Base-by-base conservation (phyloP, 2,329 filamentous ascomycete species). In the Parastagonospora nodorum region DNA sequence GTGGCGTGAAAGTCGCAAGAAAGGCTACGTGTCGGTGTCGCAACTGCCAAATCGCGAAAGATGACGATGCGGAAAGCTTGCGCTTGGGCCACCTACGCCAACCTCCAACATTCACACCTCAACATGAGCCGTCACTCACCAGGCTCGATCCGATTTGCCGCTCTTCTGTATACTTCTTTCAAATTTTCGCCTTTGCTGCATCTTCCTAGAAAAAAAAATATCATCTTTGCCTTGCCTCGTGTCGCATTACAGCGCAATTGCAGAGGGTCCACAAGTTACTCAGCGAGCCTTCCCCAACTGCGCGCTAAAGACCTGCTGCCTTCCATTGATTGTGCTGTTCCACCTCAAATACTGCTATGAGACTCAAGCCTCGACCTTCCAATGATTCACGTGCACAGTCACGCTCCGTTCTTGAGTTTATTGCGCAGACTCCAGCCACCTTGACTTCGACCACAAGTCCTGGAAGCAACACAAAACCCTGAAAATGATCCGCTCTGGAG, bases 11-110 rank as follows among this genome's bases (percentile, higher is more conserved):
- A 42, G 43, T 42, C 36, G 42, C 12, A 41, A 48, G 53, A 53
- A 53, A 68, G 66, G 68, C 63, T 62, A 67, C 66, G 67, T 71
- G 68, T 69, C 58, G 64, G 40, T 39, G 58, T 51, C 27, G 44
- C 51, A 55, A 47, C 40, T 56, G 52, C 47, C 45, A 54, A 38
- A 48, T 48, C 27, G 52, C 45, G 12, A 51, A 45, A 51, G 41
- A 58, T 55, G 57, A 63, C 52, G 60, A 63, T 56, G 58, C 58
- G 60, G 60, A 58, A 61, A 57, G 50, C 40, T 33, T 48, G 51
- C 59, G 58, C 19, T 27, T 27, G 16, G 19, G 27, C 37, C 37
- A 39, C 6, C 19, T 19, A 2, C 16, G 9, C n/a, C 36, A 24
- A 24, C 19, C 19, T 24, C 19, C 19, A 24, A 24, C 19, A 24